Conservation (phyloP, 345 rosid genomes). For the Aethionema arabicum region DNA sequence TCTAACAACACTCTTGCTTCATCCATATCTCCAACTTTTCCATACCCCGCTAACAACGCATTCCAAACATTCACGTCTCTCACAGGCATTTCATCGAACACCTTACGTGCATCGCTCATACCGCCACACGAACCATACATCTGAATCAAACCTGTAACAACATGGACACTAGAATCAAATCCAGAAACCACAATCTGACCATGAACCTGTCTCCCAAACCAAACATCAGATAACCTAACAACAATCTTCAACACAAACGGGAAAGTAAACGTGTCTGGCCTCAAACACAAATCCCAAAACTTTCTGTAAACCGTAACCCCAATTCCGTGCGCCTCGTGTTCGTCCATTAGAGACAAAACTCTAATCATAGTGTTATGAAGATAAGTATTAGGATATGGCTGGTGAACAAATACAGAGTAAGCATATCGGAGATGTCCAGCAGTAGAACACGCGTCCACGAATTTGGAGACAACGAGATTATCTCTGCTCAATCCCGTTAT, state of each 20-base stretch:
- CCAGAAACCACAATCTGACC: conserved; percentile 51
- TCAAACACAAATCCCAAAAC: conserved; percentile 45
- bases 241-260: conserved; percentile 60
- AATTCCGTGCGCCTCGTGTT: conserved; percentile 20
- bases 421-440: conserved; percentile 55
- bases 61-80: conserved; percentile 55
- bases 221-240: conserved; percentile 36
- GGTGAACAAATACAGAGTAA: conserved; percentile 42
- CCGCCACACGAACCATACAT: conserved; percentile 44
- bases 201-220: conserved; percentile 60
- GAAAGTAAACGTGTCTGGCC: conserved; percentile 65
- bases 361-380: conserved; percentile 61
- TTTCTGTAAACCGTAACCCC: conserved; percentile 52
- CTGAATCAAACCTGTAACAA: conserved; percentile 52
- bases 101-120: conserved; percentile 47
- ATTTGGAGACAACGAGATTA: conserved; percentile 43
- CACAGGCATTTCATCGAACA: conserved; percentile 51
- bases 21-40: conserved; percentile 47
- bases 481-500: conserved; percentile 42
- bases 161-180: conserved; percentile 43
- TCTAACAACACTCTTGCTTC: conserved; percentile 50
- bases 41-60: conserved; percentile 57
- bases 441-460: conserved; percentile 49
- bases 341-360: conserved; percentile 46
- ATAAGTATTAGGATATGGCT: conserved; percentile 36